Evolutionary conservation across 495 filamentous ascomycete genomes (phyloP).

Genomic region (Penicillium coffeae): DNA sequence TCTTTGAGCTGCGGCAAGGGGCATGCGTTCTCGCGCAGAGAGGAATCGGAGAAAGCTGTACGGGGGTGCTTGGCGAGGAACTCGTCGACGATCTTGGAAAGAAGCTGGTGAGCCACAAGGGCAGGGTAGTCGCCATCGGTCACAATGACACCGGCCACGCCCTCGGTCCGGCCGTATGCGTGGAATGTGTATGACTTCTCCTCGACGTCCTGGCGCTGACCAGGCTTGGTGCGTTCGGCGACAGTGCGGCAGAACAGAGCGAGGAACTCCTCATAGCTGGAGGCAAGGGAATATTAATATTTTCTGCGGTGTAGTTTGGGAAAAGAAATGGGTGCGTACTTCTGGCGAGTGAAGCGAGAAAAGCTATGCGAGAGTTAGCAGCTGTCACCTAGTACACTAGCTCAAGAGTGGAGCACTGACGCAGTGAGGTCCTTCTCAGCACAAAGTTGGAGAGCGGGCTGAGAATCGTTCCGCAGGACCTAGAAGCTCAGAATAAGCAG

Average conservation of each 20-base stretch:
- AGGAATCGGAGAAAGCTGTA: slow-evolving; percentile 55
- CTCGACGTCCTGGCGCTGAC: slow-evolving; percentile 85
- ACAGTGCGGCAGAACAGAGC: slow-evolving; percentile 55
- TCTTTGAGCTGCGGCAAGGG: slow-evolving; percentile 72
- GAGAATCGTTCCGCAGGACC: slow-evolving; percentile 76
- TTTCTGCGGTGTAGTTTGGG: neutral
- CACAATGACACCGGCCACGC: slow-evolving; percentile 84
- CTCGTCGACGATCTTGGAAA: slow-evolving; percentile 89
- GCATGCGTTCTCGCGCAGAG: slow-evolving; percentile 29
- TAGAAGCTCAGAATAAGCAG: slow-evolving; percentile 23
- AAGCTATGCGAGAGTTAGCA: slow-evolving; percentile 42
- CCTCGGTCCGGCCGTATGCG: slow-evolving; percentile 83
- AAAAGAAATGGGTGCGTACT: slow-evolving; percentile 36
- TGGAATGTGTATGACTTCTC: slow-evolving; percentile 78
- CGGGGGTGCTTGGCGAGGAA: slow-evolving; percentile 80
- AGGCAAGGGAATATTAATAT: slow-evolving; percentile 6
- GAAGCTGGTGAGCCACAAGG: slow-evolving; percentile 87
- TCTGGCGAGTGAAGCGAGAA: slow-evolving; percentile 71
- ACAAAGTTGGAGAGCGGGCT: slow-evolving; percentile 77
- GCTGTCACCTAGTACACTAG: neutral
- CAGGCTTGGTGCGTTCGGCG: slow-evolving; percentile 80
- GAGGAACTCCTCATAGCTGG: slow-evolving; percentile 52
- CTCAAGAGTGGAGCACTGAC: slow-evolving; percentile 9
- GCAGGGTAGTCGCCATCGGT: slow-evolving; percentile 85
- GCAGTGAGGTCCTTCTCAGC: slow-evolving; percentile 73